Evolutionary conservation across 2,329 filamentous ascomycete species (phyloP).

Genomic region (Pseudocercospora fuligena): DNA sequence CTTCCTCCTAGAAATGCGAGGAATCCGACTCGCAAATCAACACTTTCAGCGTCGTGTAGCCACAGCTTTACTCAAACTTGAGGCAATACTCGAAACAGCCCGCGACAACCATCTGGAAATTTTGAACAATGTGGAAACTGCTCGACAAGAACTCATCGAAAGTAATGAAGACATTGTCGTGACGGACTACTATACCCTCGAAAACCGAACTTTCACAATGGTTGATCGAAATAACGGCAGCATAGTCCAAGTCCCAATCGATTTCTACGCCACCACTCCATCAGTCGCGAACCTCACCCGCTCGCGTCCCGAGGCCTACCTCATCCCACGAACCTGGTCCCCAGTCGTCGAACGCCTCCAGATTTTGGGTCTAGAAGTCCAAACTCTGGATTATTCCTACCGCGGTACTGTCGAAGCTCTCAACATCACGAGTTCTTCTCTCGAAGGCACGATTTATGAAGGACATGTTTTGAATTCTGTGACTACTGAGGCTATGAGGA

Average conservation of each 20-base stretch:
- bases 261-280: neutral
- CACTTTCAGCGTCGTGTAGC: neutral
- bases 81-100: neutral
- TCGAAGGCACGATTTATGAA: neutral
- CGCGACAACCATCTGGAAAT: neutral
- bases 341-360: neutral
- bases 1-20: neutral
- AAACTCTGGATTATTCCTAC: neutral
- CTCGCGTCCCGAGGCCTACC: neutral
- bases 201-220: neutral
- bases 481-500: neutral
- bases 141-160: neutral
- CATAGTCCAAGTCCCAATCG: neutral
- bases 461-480: neutral
- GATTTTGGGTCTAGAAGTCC: neutral
- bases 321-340: neutral
- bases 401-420: neutral
- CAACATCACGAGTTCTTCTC: neutral
- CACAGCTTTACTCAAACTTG: neutral
- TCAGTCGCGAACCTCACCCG: neutral
- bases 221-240: neutral
- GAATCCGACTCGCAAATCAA: neutral
- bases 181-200: neutral
- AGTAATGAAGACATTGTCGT: neutral
- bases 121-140: neutral